phyloP scores from a whole-genome alignment of 257 asterid genomes.

The Parsonsia alboflavescens region DNA sequence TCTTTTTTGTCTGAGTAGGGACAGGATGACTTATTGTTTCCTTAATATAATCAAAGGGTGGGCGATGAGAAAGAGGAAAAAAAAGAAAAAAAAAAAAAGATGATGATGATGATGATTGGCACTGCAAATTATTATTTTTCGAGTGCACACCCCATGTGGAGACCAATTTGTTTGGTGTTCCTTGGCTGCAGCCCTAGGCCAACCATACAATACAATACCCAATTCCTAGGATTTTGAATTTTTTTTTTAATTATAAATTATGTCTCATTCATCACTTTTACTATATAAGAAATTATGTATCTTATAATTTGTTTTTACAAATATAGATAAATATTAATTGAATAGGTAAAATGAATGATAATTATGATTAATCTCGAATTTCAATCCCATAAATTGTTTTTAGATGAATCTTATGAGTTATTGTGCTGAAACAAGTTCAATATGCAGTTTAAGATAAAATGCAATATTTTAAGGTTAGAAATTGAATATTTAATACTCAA shows the following conservation, averaged over 20 bases:
- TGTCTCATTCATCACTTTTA: no score
- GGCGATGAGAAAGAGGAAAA: neutral
- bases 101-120: slow-evolving; percentile 1
- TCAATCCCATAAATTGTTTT: no score
- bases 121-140: slow-evolving; percentile 8
- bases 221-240: neutral
- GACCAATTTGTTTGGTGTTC: slow-evolving; percentile 33
- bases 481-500: neutral
- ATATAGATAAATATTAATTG: no score
- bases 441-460: no score
- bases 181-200: slow-evolving; percentile 15
- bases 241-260: no score
- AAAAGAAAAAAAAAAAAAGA: neutral
- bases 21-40: neutral
- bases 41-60: slow-evolving; percentile 11
- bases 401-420: no score
- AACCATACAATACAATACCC: neutral
- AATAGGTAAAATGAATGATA: no score
- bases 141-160: slow-evolving; percentile 34
- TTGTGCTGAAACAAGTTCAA: no score
- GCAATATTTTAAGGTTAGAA: neutral
- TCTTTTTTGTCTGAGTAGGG: slow-evolving; percentile 12
- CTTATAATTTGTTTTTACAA: no score
- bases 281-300: no score
- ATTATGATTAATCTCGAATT: no score